Percentiles rank a stretch among this genome's conserved stretches.
Evolutionary conservation across 805 yeast species (phyloP).

Genomic region (Candida manassasensis): DNA sequence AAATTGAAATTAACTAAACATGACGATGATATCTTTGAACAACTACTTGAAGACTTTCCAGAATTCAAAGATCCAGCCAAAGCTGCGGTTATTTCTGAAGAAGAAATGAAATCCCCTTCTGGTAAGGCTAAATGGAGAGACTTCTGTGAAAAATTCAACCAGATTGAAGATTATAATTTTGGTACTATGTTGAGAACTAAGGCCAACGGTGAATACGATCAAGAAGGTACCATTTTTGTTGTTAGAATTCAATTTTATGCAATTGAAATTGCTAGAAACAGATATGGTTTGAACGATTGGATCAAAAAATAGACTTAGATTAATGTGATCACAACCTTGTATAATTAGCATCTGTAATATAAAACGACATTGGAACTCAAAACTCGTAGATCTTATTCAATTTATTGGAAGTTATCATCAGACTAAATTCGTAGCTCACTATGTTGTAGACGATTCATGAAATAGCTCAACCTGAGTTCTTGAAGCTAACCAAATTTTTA

Average conservation of each 20-base stretch:
- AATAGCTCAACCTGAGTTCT: neutral
- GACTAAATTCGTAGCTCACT: no score
- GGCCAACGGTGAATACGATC: slow-evolving; percentile 67
- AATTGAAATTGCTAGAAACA: slow-evolving; percentile 90
- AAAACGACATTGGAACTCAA: no score
- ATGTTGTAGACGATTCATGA: neutral
- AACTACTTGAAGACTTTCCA: slow-evolving; percentile 73
- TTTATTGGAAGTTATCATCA: no score
- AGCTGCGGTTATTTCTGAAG: slow-evolving; percentile 62
- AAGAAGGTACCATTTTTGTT: slow-evolving; percentile 79
- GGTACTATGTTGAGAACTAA: slow-evolving; percentile 88
- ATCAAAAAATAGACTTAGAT: slow-evolving; percentile 21
- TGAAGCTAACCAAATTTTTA: neutral
- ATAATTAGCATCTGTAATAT: no score
- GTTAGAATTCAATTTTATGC: slow-evolving; percentile 95
- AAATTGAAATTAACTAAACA: slow-evolving; percentile 64
- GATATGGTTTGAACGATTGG: slow-evolving; percentile 91
- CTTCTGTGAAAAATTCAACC: slow-evolving; percentile 78
- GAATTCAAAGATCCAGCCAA: slow-evolving; percentile 64
- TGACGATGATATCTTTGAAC: slow-evolving; percentile 66
- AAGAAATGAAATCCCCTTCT: slow-evolving; percentile 68
- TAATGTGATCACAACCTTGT: no score
- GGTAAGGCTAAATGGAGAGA: slow-evolving; percentile 92
- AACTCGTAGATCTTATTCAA: no score
- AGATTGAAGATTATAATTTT: slow-evolving; percentile 87